Evolutionary conservation across 495 filamentous ascomycete species (phyloP), one percentile per base, ranked within the genome.

Genomic region (Penicillium malachiteum): DNA sequence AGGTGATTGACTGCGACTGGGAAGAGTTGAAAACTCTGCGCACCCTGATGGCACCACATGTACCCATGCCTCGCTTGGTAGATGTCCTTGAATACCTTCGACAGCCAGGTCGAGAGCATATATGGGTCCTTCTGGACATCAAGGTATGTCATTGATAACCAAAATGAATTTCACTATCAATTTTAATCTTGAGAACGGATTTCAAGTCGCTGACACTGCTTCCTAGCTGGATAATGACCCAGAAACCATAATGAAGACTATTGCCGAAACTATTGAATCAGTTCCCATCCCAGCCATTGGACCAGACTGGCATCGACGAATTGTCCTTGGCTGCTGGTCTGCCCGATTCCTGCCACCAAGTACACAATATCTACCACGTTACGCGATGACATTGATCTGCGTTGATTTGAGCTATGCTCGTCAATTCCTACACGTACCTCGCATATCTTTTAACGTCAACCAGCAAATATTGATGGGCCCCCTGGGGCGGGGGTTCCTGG

Each of bases 81-180:
- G 93, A 97, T 58, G 71, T 97, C 39, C 74, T 97, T 2, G 75
- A 82, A 41, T 93, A 86, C 53, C 66, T 97, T 34, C 78, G 81
- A 13, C 64, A 79, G 32, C 84, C 85, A 0, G 81, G 71, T 1
- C 50, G 75, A 9, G 83, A 88, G 59, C 63, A 86, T 39, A 73
- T 91, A 5, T 96, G 93, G 92, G 48, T 92, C 3, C 68, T 97
- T 41, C 76, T 97, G 0, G 93, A 97, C 66, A 89, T 97, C 63
- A 97, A 97, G 72, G 86, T 90, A 71, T 11, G 34, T 4, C 11
- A 18, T 14, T 11, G 6, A 26, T 7, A 11, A 11, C 1, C 11
- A 16, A n/a, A 10, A 34, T 14, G n/a, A n/a, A n/a, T n/a, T n/a
- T n/a, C 9, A 41, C 14, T 41, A 7, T 16, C 12, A 41, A 7